These are phyloP conservation scores for Fusarium sp. DNA, from an alignment of 2,329 filamentous ascomycete genomes.

Conservation along the genomic window DNA sequence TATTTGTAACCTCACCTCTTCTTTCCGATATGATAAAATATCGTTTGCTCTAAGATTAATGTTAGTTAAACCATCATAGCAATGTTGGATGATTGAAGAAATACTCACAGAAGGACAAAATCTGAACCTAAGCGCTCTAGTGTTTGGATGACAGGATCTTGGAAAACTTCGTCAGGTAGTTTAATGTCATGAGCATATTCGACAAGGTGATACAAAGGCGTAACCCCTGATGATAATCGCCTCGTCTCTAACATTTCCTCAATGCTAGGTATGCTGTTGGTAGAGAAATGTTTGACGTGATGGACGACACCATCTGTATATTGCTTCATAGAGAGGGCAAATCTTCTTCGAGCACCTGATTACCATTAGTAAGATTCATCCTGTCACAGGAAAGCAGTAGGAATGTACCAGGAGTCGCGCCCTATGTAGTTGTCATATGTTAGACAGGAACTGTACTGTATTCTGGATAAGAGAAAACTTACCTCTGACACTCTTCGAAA, in stretches of 20 bases:
- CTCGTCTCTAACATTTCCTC: slow-evolving; percentile 15
- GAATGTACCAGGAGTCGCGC: not conserved
- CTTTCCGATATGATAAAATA: slow-evolving; percentile 18
- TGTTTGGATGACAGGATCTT: slow-evolving; percentile 1
- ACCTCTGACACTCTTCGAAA: slow-evolving; percentile 17
- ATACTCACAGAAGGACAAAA: slow-evolving; percentile 12
- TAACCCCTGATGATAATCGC: slow-evolving; percentile 8
- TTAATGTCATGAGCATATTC: slow-evolving; percentile 18
- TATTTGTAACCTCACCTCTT: not conserved
- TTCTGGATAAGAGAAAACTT: accelerated
- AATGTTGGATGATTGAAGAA: accelerated
- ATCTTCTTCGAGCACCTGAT: not conserved
- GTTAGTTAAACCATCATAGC: not conserved
- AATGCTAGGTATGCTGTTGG: slow-evolving; percentile 3
- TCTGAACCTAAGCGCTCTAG: slow-evolving; percentile 17
- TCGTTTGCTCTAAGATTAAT: not conserved
- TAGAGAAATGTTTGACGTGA: slow-evolving; percentile 21
- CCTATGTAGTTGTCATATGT: not conserved
- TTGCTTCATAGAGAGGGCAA: slow-evolving; percentile 17
- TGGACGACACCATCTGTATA: slow-evolving; percentile 27
- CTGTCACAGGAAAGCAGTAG: accelerated
- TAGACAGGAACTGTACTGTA: accelerated
- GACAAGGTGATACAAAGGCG: slow-evolving; percentile 16
- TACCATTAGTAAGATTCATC: not conserved
- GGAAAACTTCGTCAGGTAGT: slow-evolving; percentile 8